Evolutionary conservation across 345 rosid genomes (phyloP), one percentile per base, ranked within the genome.

Genomic region (rapeseed (Brassica napus)): DNA sequence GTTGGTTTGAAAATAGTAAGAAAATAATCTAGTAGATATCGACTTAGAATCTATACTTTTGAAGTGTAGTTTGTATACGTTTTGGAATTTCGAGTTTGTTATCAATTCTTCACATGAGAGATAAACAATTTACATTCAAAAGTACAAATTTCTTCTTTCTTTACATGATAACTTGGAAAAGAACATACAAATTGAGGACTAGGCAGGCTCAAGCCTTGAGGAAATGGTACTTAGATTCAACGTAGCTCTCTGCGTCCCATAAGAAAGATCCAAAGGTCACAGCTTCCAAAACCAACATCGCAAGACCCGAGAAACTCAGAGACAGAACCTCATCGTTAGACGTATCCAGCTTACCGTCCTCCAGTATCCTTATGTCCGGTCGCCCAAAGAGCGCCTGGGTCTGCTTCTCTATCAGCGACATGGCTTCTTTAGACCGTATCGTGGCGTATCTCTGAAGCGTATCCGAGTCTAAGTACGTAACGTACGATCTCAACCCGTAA

Each of bases 381-480:
- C 91, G 84, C 23, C 97, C 97, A 24, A 91, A 94, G n/a, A 94
- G 82, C 18, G 97, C 92, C 63, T 91, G 95, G 0, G 97, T 92
- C 84, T 94, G 98, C 85, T 86, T 94, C 77, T 94, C 97, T 2
- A 91, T 90, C 80, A 91, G 79, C 5, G 91, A 85, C 72, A 90
- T 87, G 4, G 97, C 95, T 81, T 94, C 97, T 82, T 89, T 91
- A 21, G 98, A 94, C 77, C 98, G 84, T 82, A 92, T 86, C 9
- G 92, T 94, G 0, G 95, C 97, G 1, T 94, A 92, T 85, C 92
- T 88, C 87, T 94, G 95, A 74, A 92, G 94, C 9, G 98, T 91
- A 82, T 89, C 98, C 0, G 88, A 86, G 80, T 94, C 95, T 86
- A 94, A 81, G 77, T 94, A 86, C 85, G 88, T 90, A 15, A 94